These are phyloP conservation scores for Sporothrix brunneoviolacea DNA, from an alignment of 2,329 filamentous ascomycete genomes.

Conservation along the genomic window DNA sequence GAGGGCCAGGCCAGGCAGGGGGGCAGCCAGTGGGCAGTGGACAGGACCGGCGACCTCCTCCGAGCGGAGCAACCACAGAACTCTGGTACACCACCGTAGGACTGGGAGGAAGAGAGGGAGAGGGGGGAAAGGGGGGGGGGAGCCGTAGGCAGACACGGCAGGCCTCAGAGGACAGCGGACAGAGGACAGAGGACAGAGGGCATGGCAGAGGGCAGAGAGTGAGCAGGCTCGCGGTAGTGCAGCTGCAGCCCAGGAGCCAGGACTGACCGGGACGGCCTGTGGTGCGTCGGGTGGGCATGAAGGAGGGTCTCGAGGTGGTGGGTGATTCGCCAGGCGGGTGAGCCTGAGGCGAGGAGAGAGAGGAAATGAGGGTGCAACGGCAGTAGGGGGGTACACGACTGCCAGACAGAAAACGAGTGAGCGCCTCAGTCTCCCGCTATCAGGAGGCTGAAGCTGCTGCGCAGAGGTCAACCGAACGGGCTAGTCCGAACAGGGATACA, in stretches of 20 bases:
- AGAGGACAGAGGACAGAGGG: not conserved
- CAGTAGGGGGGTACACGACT: not conserved
- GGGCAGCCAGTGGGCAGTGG: not conserved
- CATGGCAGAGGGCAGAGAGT: not conserved
- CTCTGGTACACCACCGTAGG: too few relatives aligned
- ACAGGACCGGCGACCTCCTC: too few relatives aligned
- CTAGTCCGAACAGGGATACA: not conserved
- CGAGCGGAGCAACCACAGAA: too few relatives aligned
- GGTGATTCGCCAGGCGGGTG: not conserved
- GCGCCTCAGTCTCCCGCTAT: not conserved
- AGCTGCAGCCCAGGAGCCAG: too few relatives aligned
- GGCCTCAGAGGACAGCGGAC: not conserved
- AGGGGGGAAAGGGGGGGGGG: not conserved
- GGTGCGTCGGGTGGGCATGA: not conserved
- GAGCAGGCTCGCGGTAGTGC: not conserved
- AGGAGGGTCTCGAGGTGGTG: not conserved
- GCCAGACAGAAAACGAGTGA: not conserved
- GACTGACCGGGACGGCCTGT: too few relatives aligned
- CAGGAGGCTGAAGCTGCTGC: not conserved
- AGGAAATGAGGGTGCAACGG: not conserved
- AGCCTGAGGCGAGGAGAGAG: too few relatives aligned
- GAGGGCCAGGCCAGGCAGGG: not conserved
- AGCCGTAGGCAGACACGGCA: conserved; percentile 8
- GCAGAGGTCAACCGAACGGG: not conserved
- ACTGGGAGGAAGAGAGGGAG: not conserved